Evolutionary conservation across 1,284 basidiomycete species (phyloP).

Genomic region (Malassezia restricta): DNA sequence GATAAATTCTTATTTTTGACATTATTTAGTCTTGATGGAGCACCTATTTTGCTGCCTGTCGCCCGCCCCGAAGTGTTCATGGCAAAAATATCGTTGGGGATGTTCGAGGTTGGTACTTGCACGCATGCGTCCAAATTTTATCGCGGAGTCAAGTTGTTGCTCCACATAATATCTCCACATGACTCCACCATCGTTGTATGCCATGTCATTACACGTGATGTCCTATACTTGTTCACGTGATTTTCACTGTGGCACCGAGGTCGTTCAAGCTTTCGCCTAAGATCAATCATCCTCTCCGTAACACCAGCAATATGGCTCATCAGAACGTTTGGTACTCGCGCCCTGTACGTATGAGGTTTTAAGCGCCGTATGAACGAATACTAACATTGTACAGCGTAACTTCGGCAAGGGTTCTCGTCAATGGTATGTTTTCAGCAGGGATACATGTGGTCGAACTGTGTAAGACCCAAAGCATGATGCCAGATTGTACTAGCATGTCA

Average conservation of each 20-base stretch:
- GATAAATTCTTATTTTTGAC: too few species aligned
- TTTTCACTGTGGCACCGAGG: neutral
- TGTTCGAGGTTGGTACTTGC: too few species aligned
- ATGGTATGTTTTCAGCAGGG: slow-evolving; percentile 26
- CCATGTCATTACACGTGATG: slow-evolving; percentile 1
- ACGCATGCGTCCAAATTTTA: too few species aligned
- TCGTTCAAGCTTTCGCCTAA: too few species aligned
- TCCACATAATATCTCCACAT: too few species aligned
- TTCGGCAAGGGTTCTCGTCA: slow-evolving; percentile 43
- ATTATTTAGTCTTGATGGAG: too few species aligned
- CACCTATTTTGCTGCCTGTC: too few species aligned
- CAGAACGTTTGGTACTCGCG: slow-evolving; percentile 41
- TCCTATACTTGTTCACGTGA: slow-evolving; percentile 12
- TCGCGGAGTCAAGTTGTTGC: too few species aligned
- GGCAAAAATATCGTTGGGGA: too few species aligned
- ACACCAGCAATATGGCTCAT: slow-evolving; percentile 40
- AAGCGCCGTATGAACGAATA: neutral
- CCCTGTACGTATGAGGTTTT: slow-evolving; percentile 19
- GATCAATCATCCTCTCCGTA: neutral
- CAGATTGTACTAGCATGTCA: too few species aligned
- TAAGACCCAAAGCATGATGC: too few species aligned
- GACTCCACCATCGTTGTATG: neutral
- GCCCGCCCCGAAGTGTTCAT: too few species aligned
- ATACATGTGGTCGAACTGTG: neutral
- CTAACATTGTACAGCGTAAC: slow-evolving; percentile 20